phyloP scores from a whole-genome alignment of 176 grass and related monocot genomes.

The Tillandsia leiboldiana region DNA sequence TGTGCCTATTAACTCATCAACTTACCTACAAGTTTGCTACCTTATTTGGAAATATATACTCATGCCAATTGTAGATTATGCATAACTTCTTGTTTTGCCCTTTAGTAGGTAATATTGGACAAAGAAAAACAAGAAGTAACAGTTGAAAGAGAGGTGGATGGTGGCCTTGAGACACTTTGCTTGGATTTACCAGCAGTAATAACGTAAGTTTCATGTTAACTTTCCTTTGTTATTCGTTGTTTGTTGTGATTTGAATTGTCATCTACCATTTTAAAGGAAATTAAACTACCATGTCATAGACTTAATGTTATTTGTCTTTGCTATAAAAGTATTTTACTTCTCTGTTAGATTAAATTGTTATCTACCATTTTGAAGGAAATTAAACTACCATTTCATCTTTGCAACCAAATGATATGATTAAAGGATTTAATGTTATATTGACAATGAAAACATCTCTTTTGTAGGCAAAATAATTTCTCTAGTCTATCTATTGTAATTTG shows the following conservation, averaged over 20 bases:
- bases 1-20: background rate
- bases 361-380: background rate
- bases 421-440: background rate
- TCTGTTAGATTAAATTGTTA: background rate
- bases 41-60: background rate
- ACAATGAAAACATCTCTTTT: too few species aligned
- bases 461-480: too few species aligned
- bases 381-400: background rate
- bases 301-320: background rate
- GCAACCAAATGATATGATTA: background rate
- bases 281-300: slow-evolving; percentile 29
- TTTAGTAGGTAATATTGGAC: slow-evolving; percentile 63
- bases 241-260: background rate
- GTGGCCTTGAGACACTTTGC: slow-evolving; percentile 69
- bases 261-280: background rate
- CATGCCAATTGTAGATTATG: background rate
- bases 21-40: background rate
- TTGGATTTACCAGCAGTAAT: slow-evolving; percentile 85
- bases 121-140: slow-evolving; percentile 62
- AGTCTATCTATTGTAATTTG: too few species aligned
- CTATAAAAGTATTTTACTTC: background rate
- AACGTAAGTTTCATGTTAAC: slow-evolving; percentile 42
- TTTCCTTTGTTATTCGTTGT: background rate
- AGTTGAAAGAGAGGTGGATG: slow-evolving; percentile 74
- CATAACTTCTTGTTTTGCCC: background rate